Base-by-base conservation (phyloP, 305 asterid species). In the Solanum hybrid region DNA sequence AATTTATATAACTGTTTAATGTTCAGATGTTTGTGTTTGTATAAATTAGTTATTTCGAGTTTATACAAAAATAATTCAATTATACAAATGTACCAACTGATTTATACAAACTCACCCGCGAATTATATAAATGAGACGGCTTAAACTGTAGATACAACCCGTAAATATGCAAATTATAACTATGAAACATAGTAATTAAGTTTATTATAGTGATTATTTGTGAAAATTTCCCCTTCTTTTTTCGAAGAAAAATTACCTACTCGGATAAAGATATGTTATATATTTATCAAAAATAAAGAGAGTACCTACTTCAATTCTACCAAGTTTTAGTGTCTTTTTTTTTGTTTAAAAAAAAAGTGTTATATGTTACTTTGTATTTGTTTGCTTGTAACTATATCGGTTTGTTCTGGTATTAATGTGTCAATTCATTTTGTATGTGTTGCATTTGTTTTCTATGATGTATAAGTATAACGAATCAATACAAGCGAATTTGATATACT, bases 111-210 rank as follows among this genome's bases (percentile, higher is more conserved):
- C 2, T 17, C 70, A 17, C 70, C 3, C 10, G 0, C 2, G 0
- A 57, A 57, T 57, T 57, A 57, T 57, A 57, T 1, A 57, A 57
- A 57, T 1, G 4, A 17, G 10, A 6, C 10, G 10, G 1, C 1
- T 57, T 57, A 57, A 57, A 57, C 0, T 57, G 1, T 6, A 57
- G 24, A 0, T 57, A 57, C 24, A 20, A 6, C 1, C 10, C 24
- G 24, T 7, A 17, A 17, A 57, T 57, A 57, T 57, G 0, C 4
- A 57, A 57, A 57, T 57, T 57, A 57, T 17, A 57, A 0, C 24
- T 57, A 6, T 7, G 10, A 57, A 57, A 17, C 0, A 57, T 45
- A 41, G 1, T 51, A 6, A 17, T 6, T 51, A 51, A 51, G 1
- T 51, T 51, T 51, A 57, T 57, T 6, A 17, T 57, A 57, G n/a